Percentiles rank a stretch among this genome's conserved stretches.
Evolutionary conservation across 345 rosid genomes (phyloP).

Genomic region (Rhodamnia argentea): DNA sequence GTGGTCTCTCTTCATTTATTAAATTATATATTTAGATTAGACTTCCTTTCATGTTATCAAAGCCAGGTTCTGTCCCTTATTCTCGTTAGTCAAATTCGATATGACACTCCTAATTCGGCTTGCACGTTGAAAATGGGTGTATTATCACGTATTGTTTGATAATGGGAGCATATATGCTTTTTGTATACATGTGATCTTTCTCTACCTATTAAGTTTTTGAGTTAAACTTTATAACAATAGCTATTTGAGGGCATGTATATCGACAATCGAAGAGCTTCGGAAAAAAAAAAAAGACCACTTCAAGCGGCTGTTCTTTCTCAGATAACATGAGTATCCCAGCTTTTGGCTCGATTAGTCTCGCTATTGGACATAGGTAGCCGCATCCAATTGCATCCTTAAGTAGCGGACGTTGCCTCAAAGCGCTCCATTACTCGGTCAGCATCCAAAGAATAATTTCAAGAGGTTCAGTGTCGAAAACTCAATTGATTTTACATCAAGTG

Average conservation of each 20-base stretch:
- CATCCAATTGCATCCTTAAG: neutral
- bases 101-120: neutral
- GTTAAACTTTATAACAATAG: neutral
- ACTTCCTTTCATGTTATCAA: accelerated
- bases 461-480: neutral
- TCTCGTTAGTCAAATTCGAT: neutral
- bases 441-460: neutral
- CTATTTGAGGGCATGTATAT: neutral
- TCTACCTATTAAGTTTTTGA: neutral
- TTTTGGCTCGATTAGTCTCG: neutral
- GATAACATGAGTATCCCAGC: neutral
- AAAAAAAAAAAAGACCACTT: neutral
- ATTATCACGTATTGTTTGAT: neutral
- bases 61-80: neutral
- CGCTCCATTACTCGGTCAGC: neutral
- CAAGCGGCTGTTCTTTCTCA: neutral
- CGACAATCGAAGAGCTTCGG: neutral
- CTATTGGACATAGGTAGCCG: neutral
- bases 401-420: neutral
- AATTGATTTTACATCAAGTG: neutral
- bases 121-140: neutral
- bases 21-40: neutral
- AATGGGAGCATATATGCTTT: accelerated
- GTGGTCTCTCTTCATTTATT: neutral
- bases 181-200: neutral